Evolutionary conservation across 2,329 filamentous ascomycete genomes (phyloP).

Genomic region (Pleoardoris graminearum): DNA sequence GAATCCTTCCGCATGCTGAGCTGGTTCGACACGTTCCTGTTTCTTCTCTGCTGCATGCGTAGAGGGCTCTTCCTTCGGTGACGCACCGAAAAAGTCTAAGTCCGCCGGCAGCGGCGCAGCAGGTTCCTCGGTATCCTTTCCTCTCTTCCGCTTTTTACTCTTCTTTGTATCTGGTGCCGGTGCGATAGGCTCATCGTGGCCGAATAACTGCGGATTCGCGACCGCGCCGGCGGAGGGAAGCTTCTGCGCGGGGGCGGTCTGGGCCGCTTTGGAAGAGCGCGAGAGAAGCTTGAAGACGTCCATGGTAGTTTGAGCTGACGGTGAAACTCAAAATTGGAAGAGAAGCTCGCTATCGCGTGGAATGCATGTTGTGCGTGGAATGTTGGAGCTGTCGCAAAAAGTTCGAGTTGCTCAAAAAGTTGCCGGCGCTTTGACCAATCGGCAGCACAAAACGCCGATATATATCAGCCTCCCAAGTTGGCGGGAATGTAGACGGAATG

Average conservation of each 20-base stretch:
- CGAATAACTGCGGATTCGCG: slow-evolving; percentile 70
- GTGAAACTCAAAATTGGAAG: not conserved
- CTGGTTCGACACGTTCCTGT: slow-evolving; percentile 20
- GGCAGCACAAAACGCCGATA: slow-evolving; percentile 24
- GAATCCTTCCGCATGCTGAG: slow-evolving; percentile 7
- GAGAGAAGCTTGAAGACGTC: slow-evolving; percentile 75
- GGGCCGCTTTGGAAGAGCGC: slow-evolving; percentile 65
- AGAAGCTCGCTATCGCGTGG: not conserved
- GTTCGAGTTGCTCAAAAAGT: slow-evolving; percentile 24
- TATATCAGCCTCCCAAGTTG: not conserved
- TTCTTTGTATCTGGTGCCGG: slow-evolving; percentile 22
- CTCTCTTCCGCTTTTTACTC: slow-evolving; percentile 51
- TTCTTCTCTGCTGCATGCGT: slow-evolving; percentile 14
- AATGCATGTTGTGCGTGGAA: slow-evolving; percentile 2
- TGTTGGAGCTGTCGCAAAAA: slow-evolving; percentile 7
- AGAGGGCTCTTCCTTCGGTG: slow-evolving; percentile 10
- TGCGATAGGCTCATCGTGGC: slow-evolving; percentile 48
- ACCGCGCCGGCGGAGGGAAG: slow-evolving; percentile 68
- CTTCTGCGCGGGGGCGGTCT: slow-evolving; percentile 45
- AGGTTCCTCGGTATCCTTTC: slow-evolving; percentile 20
- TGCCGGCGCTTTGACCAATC: slow-evolving; percentile 19
- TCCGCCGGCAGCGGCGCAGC: slow-evolving; percentile 32
- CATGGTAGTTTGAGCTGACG: slow-evolving; percentile 57
- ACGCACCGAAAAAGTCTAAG: slow-evolving; percentile 50
- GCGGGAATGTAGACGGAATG: not conserved